A percentile compares a stretch with the other conserved stretches of the same genome.
These are phyloP conservation scores for Pestalotiopsis sp. DNA, from an alignment of 2,329 filamentous ascomycete species.

Conservation along the genomic window DNA sequence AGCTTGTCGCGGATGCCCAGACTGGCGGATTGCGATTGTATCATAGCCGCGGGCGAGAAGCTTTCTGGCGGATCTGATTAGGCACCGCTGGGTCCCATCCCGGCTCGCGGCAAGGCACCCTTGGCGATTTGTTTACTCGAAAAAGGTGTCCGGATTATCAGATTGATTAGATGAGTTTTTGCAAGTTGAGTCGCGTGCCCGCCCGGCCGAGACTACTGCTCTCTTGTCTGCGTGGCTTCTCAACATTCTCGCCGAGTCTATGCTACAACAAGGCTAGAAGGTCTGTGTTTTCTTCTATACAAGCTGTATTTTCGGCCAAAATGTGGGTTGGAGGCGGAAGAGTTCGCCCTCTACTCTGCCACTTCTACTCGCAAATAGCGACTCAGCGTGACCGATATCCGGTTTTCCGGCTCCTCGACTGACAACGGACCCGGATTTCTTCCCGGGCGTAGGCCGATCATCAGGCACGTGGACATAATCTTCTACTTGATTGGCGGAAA, in stretches of 20 bases:
- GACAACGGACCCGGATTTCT: background rate
- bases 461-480: background rate
- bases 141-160: background rate
- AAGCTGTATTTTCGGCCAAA: too few species aligned
- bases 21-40: background rate
- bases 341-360: too few species aligned
- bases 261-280: too few species aligned
- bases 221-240: too few species aligned
- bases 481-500: background rate
- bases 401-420: background rate
- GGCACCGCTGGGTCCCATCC: background rate
- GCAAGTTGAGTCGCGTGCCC: too few species aligned
- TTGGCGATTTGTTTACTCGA: background rate
- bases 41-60: background rate
- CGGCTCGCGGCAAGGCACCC: background rate
- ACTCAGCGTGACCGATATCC: too few species aligned
- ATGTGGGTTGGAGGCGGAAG: too few species aligned
- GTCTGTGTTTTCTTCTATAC: too few species aligned
- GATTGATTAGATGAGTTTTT: too few species aligned
- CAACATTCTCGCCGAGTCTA: too few species aligned
- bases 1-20: background rate
- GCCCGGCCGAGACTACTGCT: too few species aligned
- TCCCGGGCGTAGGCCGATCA: background rate
- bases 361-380: too few species aligned
- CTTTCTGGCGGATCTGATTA: background rate